Base-by-base conservation (phyloP, 371 early-diverging fungal species). In the Phascolomyces articulosus region DNA sequence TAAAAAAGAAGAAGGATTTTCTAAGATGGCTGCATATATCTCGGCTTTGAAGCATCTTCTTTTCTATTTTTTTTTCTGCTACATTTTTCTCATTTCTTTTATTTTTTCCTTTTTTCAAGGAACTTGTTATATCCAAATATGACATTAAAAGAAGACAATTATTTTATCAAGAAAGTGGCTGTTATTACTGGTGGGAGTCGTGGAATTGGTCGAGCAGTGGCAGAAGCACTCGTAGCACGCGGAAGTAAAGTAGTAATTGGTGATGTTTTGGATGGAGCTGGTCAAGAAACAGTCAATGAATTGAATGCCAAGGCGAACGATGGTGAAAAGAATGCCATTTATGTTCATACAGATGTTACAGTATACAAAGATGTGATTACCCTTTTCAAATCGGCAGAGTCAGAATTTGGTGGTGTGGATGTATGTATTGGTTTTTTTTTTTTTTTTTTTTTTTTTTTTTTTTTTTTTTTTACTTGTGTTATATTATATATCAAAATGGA, bases 181-280 rank as follows among this genome's bases (percentile, higher is more conserved):
- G 74, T 91, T 54, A 80, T 91, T 54, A 91, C 91, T 4, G 90
- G 90, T 24, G 87, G 69, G 0, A 66, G 84, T 18, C 77, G 77
- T 1, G 91, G 91, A 6, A 85, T 88, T 61, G 91, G 91, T 58
- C 80, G 74, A 61, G 79, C 82, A 3, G 73, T 87, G 16, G 78
- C 83, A n/a, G 65, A 69, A 61, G 63, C 79, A 11, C 74, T 88
- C 4, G 74, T 77, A 47, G 63, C 68, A 23, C 67, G 73, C 40
- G 87, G 89, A 21, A 86, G 75, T 49, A 72, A 71, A 29, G 84
- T 91, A 2, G 85, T 88, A 2, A 66, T 91, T 57, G 90, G 82
- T 29, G 92, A 91, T 59, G 64, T 92, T 34, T 65, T 77, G 16
- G 84, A 75, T n/a, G 68, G 75, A 29, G 83, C 82, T 54, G 80